phyloP scores from a whole-genome alignment of 2,329 filamentous ascomycete species.

The Trichoderma aggressivum region DNA sequence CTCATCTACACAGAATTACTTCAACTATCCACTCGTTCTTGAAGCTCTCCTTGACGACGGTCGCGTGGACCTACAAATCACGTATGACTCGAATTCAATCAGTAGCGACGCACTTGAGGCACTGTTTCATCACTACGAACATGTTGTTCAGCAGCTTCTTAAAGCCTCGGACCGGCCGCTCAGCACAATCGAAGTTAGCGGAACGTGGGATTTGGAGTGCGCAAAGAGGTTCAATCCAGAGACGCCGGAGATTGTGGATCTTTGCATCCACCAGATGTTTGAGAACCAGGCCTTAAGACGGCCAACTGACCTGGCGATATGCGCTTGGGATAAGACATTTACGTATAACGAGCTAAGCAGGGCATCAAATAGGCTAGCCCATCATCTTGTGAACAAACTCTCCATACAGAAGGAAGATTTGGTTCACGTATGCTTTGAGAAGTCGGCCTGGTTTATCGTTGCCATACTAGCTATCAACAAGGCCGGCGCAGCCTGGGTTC shows the following conservation, averaged over 20 bases:
- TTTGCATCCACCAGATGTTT: slow-evolving; percentile 18
- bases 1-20: slow-evolving; percentile 13
- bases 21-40: slow-evolving; percentile 22
- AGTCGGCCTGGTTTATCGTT: slow-evolving; percentile 25
- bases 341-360: slow-evolving; percentile 6
- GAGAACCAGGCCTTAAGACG: background rate
- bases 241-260: slow-evolving; percentile 8
- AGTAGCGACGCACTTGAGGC: background rate
- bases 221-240: background rate
- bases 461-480: slow-evolving; percentile 22
- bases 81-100: slow-evolving; percentile 14
- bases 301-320: slow-evolving; percentile 13
- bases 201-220: background rate
- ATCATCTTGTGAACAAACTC: slow-evolving; percentile 8
- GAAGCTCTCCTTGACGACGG: slow-evolving; percentile 6
- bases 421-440: slow-evolving; percentile 32
- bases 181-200: background rate
- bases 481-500: slow-evolving; percentile 22
- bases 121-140: slow-evolving; percentile 19
- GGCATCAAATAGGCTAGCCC: slow-evolving; percentile 8
- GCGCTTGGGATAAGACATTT: slow-evolving; percentile 19
- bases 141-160: slow-evolving; percentile 20
- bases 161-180: background rate
- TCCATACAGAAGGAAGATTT: slow-evolving; percentile 6
- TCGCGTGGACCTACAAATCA: slow-evolving; percentile 8